Conservation (phyloP, 495 filamentous ascomycete genomes). For the Sporormia fimetaria region DNA sequence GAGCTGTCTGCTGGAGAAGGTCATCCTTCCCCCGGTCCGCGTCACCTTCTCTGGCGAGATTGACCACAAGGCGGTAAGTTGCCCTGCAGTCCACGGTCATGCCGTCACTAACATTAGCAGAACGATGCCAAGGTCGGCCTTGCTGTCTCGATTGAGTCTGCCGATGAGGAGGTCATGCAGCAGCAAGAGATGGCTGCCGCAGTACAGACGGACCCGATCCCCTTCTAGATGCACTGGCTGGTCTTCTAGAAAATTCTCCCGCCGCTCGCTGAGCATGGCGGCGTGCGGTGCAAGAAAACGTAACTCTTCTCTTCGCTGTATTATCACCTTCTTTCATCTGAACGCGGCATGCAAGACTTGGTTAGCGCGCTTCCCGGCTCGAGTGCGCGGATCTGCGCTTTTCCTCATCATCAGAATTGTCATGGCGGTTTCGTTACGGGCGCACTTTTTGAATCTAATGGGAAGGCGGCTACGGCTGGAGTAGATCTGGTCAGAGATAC, state of each 20-base stretch:
- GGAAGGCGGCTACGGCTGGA: constrained; percentile 7
- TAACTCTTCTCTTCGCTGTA: constrained; percentile 27
- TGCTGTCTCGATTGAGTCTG: constrained; percentile 85
- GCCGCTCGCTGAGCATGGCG: neutral
- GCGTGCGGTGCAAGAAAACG: neutral
- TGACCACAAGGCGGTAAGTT: constrained; percentile 84
- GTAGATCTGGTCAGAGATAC: neutral
- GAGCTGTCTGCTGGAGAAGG: constrained; percentile 87
- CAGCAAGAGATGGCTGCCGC: constrained; percentile 59
- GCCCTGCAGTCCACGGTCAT: neutral
- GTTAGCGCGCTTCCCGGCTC: constrained; percentile 7
- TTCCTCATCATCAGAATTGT: constrained; percentile 9
- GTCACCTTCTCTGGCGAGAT: constrained; percentile 96
- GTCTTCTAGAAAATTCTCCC: no score
- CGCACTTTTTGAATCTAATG: constrained; percentile 23
- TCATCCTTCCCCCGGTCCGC: constrained; percentile 76
- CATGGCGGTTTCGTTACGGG: constrained; percentile 11
- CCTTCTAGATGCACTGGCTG: constrained; percentile 27
- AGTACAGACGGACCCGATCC: constrained; percentile 27
- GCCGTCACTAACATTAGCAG: constrained; percentile 38
- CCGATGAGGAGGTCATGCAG: constrained; percentile 81
- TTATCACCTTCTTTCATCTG: constrained; percentile 20
- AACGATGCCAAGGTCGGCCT: constrained; percentile 91
- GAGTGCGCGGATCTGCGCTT: constrained; percentile 17
- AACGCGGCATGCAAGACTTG: no score